phyloP scores from a whole-genome alignment of 2,329 filamentous ascomycete genomes.

The Westerdykella aurantiaca region DNA sequence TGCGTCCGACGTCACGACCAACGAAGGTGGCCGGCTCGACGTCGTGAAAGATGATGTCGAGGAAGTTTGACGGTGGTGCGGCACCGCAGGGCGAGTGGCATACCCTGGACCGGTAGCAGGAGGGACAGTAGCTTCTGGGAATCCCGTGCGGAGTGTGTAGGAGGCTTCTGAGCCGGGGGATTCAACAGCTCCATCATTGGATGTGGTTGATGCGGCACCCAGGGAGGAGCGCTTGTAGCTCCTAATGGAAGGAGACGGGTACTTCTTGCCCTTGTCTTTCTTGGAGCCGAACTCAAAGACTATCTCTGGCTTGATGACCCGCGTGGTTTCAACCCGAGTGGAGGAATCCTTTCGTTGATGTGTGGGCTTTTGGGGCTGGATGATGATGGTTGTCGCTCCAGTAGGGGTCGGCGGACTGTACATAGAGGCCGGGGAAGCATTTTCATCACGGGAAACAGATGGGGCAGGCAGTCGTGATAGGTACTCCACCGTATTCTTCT shows the following conservation, averaged over 20 bases:
- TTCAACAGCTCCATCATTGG: conserved; percentile 22
- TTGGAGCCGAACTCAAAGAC: conserved; percentile 24
- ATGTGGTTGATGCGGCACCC: conserved; percentile 14
- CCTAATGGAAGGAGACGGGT: conserved; percentile 13
- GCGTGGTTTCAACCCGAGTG: conserved; percentile 15
- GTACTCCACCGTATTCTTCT: conserved; percentile 21
- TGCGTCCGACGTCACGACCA: conserved; percentile 26
- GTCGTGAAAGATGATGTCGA: conserved; percentile 25
- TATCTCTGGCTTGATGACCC: conserved; percentile 21
- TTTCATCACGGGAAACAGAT: conserved; percentile 16
- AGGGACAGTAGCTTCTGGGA: conserved; percentile 23
- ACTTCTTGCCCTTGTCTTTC: conserved; percentile 22
- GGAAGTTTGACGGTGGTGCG: conserved; percentile 21
- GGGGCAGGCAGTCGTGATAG: conserved; percentile 9
- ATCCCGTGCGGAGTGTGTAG: conserved; percentile 27
- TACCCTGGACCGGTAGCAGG: conserved; percentile 14
- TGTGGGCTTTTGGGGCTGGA: conserved; percentile 7
- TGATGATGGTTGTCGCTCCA: conserved; percentile 17
- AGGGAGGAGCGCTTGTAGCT: conserved; percentile 24
- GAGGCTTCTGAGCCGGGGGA: conserved; percentile 29
- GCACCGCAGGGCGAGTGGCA: conserved; percentile 13
- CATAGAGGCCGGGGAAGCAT: conserved; percentile 22
- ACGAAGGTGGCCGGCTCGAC: conserved; percentile 24
- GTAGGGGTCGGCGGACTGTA: conserved; percentile 29
- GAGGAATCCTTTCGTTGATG: conserved; percentile 22